phyloP scores from a whole-genome alignment of 768 basidiomycete species.

The Saitozyma sp. region DNA sequence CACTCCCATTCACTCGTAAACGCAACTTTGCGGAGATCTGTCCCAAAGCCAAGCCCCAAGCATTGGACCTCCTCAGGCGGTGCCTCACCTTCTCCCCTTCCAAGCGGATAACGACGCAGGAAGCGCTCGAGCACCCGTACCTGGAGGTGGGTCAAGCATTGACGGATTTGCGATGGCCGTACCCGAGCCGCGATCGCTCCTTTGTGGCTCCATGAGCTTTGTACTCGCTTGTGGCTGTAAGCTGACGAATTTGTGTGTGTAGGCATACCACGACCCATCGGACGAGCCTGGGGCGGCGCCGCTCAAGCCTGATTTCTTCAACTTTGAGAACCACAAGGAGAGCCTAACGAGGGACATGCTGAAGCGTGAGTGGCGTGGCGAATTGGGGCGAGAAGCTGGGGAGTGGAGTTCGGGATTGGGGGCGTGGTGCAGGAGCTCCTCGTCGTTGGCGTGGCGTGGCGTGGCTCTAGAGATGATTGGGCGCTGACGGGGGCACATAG shows the following conservation, averaged over 20 bases:
- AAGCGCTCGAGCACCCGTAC: slow-evolving; percentile 87
- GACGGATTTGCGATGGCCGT: slow-evolving; percentile 30
- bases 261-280: slow-evolving; percentile 84
- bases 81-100: slow-evolving; percentile 61
- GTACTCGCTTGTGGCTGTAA: not conserved
- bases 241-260: slow-evolving; percentile 1
- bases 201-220: too few relatives aligned
- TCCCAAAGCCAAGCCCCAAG: slow-evolving; percentile 65
- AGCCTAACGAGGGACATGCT: slow-evolving; percentile 50
- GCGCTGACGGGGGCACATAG: not conserved
- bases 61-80: slow-evolving; percentile 47
- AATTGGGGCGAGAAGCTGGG: too few relatives aligned
- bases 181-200: too few relatives aligned
- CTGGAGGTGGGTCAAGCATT: slow-evolving; percentile 59
- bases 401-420: too few relatives aligned
- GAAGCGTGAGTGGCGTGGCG: slow-evolving; percentile 17
- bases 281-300: slow-evolving; percentile 77
- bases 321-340: slow-evolving; percentile 50
- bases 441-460: not conserved
- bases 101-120: slow-evolving; percentile 80
- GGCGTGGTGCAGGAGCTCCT: not conserved
- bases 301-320: slow-evolving; percentile 54
- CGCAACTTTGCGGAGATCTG: slow-evolving; percentile 70
- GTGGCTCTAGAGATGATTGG: too few relatives aligned
- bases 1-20: slow-evolving; percentile 81